Evolutionary conservation across 1,139 yeast species (phyloP), one percentile per base, ranked within the genome.

Genomic region (Neolecta irregularis): DNA sequence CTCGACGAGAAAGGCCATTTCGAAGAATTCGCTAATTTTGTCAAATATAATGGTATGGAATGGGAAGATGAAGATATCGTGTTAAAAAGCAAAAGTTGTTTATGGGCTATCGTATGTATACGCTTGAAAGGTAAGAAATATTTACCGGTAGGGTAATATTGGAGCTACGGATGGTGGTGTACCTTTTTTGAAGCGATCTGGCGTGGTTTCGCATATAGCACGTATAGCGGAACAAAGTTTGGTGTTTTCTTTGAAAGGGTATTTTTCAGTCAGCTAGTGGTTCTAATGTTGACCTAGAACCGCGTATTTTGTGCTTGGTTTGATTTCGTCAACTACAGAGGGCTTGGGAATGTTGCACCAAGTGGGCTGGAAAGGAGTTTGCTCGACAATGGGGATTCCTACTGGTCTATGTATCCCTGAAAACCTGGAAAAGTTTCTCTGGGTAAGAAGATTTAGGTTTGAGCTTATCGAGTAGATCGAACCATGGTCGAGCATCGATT

Each of bases 101-200:
- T 85, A 33, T 88, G 96, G 95, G 76, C 92, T 3, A 63, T 80
- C 30, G n/a, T n/a, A n/a, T n/a, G n/a, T n/a, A n/a, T n/a, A n/a
- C n/a, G n/a, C n/a, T n/a, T n/a, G n/a, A n/a, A n/a, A n/a, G n/a
- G n/a, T n/a, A n/a, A n/a, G n/a, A n/a, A n/a, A n/a, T n/a, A n/a
- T n/a, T n/a, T n/a, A n/a, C n/a, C n/a, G n/a, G n/a, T n/a, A n/a
- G n/a, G 95, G 95, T 0, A 74, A 74, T 47, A 73, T 83, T 26
- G 83, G 85, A 2, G 69, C 83, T 6, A 32, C 41, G 32, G 44
- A 35, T 24, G 35, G 41, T n/a, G 51, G 48, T 3, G 43, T 38
- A 17, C 69, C 70, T 30, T 60, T 80, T 26, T 54, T 81, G 32
- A 81, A 76, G 47, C 66, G 75, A 13, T 59, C 70, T 40, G 67